These are phyloP conservation scores for Talaromyces pinophilus DNA, from an alignment of 2,329 filamentous ascomycete genomes.

Conservation along the genomic window DNA sequence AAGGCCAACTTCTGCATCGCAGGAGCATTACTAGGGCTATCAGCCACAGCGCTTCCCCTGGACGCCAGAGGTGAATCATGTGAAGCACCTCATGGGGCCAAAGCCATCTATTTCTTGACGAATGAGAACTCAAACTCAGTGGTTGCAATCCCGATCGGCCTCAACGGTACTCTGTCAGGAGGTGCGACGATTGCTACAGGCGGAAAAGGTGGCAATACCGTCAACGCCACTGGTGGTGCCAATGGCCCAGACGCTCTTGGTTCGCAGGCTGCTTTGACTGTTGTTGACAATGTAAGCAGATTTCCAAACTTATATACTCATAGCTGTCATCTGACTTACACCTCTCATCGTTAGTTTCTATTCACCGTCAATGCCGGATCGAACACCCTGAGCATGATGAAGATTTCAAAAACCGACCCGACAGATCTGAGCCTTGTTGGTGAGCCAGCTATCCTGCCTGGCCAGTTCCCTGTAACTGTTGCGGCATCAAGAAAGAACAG, in stretches of 20 bases:
- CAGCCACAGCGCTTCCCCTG: background rate
- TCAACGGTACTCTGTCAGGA: constrained; percentile 50
- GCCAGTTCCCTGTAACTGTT: constrained; percentile 44
- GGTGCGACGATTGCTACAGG: constrained; percentile 51
- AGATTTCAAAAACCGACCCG: constrained; percentile 35
- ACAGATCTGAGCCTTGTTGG: constrained; percentile 36
- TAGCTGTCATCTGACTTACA: background rate
- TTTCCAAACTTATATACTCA: background rate
- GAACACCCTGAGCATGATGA: constrained; percentile 43
- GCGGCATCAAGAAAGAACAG: constrained; percentile 39
- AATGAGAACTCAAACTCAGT: constrained; percentile 56
- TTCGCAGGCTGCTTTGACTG: constrained; percentile 53
- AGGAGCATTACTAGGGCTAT: background rate
- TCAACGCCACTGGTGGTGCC: constrained; percentile 43
- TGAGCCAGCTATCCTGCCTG: constrained; percentile 35
- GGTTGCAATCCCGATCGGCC: constrained; percentile 52
- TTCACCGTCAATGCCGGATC: constrained; percentile 41
- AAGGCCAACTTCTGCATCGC: constrained; percentile 1
- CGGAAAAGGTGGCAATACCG: constrained; percentile 48
- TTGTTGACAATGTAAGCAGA: constrained; percentile 53
- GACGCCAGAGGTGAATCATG: background rate
- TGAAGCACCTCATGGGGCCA: constrained; percentile 27
- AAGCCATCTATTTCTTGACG: constrained; percentile 59
- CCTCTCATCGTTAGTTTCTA: constrained; percentile 24
- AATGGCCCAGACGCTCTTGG: constrained; percentile 55